Conservation (phyloP, 306 rosid species). For the Prunus mira region DNA sequence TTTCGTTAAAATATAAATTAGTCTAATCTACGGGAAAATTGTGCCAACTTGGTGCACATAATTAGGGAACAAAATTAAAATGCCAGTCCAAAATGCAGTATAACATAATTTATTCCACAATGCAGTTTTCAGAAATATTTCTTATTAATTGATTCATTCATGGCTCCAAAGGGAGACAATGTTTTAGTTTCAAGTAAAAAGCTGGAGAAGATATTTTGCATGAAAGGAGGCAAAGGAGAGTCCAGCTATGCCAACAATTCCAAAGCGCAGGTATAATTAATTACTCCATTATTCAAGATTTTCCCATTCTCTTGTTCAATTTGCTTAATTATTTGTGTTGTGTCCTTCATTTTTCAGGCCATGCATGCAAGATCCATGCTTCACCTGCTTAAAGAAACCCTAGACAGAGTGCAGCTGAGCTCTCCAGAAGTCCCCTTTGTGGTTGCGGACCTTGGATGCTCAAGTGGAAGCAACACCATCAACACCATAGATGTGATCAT, state of each 20-base stretch:
- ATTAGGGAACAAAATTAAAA: conserved; percentile 20
- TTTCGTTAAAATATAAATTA: no score
- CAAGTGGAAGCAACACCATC: conserved; percentile 33
- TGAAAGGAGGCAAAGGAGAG: conserved; percentile 98
- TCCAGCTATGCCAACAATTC: conserved; percentile 94
- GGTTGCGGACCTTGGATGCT: conserved; percentile 91
- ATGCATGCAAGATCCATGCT: no score
- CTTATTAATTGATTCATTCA: conserved; percentile 8
- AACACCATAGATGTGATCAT: no score
- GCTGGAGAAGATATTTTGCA: conserved; percentile 76
- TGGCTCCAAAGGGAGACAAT: conserved; percentile 66
- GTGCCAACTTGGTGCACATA: conserved; percentile 14
- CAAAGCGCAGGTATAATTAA: conserved; percentile 58
- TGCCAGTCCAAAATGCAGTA: conserved; percentile 1
- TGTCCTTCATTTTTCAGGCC: no score
- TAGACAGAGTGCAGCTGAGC: conserved; percentile 56
- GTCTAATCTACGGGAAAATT: no score
- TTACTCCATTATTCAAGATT: neutral
- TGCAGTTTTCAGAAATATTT: neutral
- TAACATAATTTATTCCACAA: conserved; percentile 1
- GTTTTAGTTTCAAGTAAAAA: conserved; percentile 69
- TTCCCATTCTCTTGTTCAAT: no score
- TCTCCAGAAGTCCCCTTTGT: conserved; percentile 54
- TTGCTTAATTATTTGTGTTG: no score
- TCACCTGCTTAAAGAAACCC: conserved; percentile 57